phyloP scores from a whole-genome alignment of 2,329 filamentous ascomycete genomes.

The Rhytidhysteron rufulum region DNA sequence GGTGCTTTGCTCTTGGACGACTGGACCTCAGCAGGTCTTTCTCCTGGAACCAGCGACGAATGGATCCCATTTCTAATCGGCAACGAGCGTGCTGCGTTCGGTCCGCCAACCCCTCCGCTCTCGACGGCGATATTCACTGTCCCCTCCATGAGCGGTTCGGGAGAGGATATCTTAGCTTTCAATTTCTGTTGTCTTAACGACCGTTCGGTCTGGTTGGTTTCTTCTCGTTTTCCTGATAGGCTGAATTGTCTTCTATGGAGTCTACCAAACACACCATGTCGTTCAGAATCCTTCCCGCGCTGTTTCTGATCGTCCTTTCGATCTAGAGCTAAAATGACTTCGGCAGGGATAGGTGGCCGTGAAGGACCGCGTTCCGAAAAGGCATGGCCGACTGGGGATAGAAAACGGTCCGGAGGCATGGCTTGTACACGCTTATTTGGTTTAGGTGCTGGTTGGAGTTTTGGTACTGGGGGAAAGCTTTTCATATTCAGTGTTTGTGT shows the following conservation, averaged over 20 bases:
- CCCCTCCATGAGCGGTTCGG: constrained; percentile 10
- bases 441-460: constrained; percentile 4
- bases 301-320: not conserved
- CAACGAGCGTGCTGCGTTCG: constrained; percentile 8
- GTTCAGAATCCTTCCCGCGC: not conserved
- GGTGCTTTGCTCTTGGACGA: no score
- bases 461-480: not conserved
- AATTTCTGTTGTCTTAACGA: constrained; percentile 10
- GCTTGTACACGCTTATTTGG: constrained; percentile 2
- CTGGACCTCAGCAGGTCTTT: no score
- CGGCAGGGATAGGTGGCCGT: not conserved
- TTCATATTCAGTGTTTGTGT: not conserved
- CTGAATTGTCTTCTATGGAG: not conserved
- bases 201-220: not conserved
- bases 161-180: constrained; percentile 22
- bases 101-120: constrained; percentile 14
- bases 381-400: constrained; percentile 3
- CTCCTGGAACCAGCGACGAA: not conserved
- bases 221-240: not conserved
- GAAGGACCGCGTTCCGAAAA: not conserved
- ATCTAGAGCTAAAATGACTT: not conserved
- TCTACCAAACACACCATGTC: not conserved
- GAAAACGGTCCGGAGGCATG: not conserved
- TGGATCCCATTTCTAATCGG: constrained; percentile 5
- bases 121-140: constrained; percentile 12